Conservation (phyloP, 208 protist species). For the Leishmania braziliensis region DNA sequence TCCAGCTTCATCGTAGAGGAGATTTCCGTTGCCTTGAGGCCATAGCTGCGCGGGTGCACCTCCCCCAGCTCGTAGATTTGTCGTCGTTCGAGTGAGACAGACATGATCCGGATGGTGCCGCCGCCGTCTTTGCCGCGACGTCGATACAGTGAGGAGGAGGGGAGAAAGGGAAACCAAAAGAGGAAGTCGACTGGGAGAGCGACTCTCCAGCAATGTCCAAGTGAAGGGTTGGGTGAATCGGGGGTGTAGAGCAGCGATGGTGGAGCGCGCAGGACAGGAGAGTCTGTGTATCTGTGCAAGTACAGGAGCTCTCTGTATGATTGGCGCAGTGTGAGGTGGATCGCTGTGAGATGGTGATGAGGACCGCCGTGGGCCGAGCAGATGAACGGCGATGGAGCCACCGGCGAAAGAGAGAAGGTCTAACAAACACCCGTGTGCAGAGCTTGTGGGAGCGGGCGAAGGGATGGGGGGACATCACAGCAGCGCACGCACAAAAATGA, state of each 20-base stretch:
- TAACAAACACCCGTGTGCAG: not conserved
- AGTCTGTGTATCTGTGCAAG: not conserved
- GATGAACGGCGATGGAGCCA: not conserved
- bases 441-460: not conserved
- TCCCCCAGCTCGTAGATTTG: constrained; percentile 19
- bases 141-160: not conserved
- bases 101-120: constrained; percentile 3
- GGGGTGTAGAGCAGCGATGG: not conserved
- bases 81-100: constrained; percentile 19
- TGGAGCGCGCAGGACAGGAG: not conserved
- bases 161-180: not conserved
- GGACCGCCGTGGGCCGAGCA: not conserved
- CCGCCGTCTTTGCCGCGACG: not conserved
- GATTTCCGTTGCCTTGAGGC: constrained; percentile 14
- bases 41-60: constrained; percentile 18
- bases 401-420: not conserved
- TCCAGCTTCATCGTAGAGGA: constrained; percentile 22
- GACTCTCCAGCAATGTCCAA: not conserved
- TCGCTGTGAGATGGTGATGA: not conserved
- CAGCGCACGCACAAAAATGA: not conserved
- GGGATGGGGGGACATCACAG: not conserved
- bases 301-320: not conserved
- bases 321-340: not conserved
- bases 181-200: too few species aligned
- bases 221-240: not conserved